Evolutionary conservation across 2,329 filamentous ascomycete genomes (phyloP), one percentile per base, ranked within the genome.

Genomic region (Fusarium gaditjirri): DNA sequence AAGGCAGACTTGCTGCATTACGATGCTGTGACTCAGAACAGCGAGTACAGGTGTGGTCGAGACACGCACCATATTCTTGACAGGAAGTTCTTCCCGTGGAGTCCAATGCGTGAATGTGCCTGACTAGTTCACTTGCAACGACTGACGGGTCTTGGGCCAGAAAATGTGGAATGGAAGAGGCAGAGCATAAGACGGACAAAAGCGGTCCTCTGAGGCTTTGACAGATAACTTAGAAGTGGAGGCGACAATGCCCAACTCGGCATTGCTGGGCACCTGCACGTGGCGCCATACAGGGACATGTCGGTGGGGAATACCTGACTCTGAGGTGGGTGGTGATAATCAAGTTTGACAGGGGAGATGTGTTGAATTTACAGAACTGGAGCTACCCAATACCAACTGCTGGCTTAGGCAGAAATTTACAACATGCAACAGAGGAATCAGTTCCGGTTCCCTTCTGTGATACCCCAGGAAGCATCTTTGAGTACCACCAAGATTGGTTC

Each of bases 241-340:
- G 70, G 44, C 17, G 67, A 53, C 47, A 65, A 70, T 62, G 65
- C 58, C 62, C 65, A 68, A 65, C 70, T 75, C 65, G 73, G 75
- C 65, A 71, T 61, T 73, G 56, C 70, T 73, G 70, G 70, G 66
- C 61, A 67, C 60, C 58, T 54, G 75, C 73, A 77, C 75, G 75
- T 77, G 75, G 75, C 75, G 75, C 75, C 75, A 77, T 75, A 77
- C 58, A 66, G 72, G 75, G 68, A 52, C 62, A 53, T 61, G 73
- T 72, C 29, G 70, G 75, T 68, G 75, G 75, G 73, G 73, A 70
- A 61, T 49, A 52, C 58, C 54, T 44, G 62, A 59, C 61, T 65
- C 44, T 58, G 52, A 61, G 44, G 67, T 68, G 61, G 61, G 63
- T 63, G 61, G 66, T 65, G 68, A 60, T 65, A 69, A 66, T 70